Conservation (phyloP, 179 eudicot species). For the Vitellaria paradoxa region DNA sequence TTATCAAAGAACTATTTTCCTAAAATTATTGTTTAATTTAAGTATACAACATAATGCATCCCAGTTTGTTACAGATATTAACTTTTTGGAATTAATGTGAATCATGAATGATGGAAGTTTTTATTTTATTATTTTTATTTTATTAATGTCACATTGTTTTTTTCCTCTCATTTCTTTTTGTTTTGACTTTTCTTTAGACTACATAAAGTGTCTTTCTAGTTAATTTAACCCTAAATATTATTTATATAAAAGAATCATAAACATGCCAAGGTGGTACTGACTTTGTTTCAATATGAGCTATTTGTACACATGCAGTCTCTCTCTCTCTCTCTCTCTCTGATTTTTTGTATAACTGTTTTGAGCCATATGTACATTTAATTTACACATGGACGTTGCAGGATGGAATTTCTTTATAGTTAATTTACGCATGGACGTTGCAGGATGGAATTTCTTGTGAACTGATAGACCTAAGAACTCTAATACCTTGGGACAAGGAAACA, state of each 20-base stretch:
- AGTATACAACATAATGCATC: background rate
- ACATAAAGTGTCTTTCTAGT: conserved; percentile 9
- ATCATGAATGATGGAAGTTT: background rate
- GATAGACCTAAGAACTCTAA: conserved; percentile 81
- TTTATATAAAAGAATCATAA: background rate
- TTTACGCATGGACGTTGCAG: conserved; percentile 38
- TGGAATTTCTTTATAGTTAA: conserved; percentile 62
- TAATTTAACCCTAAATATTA: background rate
- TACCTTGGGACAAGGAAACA: conserved; percentile 98
- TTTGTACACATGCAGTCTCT: background rate
- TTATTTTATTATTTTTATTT: background rate
- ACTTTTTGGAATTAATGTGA: background rate
- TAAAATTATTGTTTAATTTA: background rate
- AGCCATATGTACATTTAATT: background rate
- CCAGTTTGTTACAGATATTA: background rate
- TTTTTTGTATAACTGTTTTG: background rate
- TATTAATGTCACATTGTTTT: background rate
- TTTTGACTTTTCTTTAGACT: background rate
- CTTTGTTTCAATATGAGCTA: conserved; percentile 4
- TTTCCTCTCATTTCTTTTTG: background rate
- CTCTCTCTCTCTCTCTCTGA: background rate
- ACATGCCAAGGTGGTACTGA: background rate
- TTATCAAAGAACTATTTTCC: background rate
- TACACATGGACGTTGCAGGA: conserved; percentile 50
- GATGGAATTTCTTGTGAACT: conserved; percentile 97